Conservation (phyloP, 1,284 basidiomycete species). For the Ceratobasidium sp. region DNA sequence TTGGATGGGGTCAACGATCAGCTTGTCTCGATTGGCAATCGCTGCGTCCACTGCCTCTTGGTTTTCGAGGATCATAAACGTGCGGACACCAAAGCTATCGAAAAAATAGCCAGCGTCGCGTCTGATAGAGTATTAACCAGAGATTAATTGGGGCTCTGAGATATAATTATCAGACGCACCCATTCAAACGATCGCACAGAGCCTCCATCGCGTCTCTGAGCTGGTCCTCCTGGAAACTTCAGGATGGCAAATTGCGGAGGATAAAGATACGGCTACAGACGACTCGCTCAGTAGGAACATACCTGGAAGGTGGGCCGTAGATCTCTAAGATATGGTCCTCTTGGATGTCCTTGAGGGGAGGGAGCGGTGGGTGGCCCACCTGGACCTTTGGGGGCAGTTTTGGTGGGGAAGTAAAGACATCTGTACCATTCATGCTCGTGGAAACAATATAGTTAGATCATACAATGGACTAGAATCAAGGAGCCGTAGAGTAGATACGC, state of each 20-base stretch:
- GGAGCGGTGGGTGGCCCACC: slow-evolving; percentile 35
- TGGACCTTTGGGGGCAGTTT: slow-evolving; percentile 33
- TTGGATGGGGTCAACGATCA: slow-evolving; percentile 30
- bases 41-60: slow-evolving; percentile 16
- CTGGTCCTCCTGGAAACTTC: slow-evolving; percentile 37
- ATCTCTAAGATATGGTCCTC: slow-evolving; percentile 29
- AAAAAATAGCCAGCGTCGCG: slow-evolving; percentile 35
- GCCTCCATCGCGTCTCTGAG: slow-evolving; percentile 36
- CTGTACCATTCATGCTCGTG: slow-evolving; percentile 26
- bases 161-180: background rate
- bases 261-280: slow-evolving; percentile 24
- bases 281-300: slow-evolving; percentile 11
- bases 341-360: slow-evolving; percentile 21
- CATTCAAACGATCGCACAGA: slow-evolving; percentile 31
- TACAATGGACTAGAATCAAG: slow-evolving; percentile 21
- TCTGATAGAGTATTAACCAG: background rate
- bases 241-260: slow-evolving; percentile 18
- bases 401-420: slow-evolving; percentile 31
- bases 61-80: slow-evolving; percentile 25
- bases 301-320: slow-evolving; percentile 24
- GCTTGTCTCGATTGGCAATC: slow-evolving; percentile 33
- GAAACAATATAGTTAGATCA: slow-evolving; percentile 35
- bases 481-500: slow-evolving; percentile 10
- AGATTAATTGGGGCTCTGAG: background rate
- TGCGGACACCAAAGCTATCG: slow-evolving; percentile 27